A percentile compares a stretch with the other conserved stretches of the same genome.
phyloP scores from a whole-genome alignment of 1,284 basidiomycete species.

The Hypsizygus ulmarius region DNA sequence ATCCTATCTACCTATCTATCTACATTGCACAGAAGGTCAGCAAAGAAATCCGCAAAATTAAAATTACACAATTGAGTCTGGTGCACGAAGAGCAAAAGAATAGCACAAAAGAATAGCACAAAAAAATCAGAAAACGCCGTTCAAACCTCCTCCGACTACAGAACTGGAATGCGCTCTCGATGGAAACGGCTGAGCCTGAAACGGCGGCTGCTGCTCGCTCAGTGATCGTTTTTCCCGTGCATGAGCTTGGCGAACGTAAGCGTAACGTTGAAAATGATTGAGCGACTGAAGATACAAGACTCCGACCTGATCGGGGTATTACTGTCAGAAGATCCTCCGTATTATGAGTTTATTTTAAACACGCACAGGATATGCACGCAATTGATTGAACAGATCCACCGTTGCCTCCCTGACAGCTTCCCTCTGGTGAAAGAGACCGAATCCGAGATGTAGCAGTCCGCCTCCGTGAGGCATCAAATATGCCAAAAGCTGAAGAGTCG shows the following conservation, averaged over 20 bases:
- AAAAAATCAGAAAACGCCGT: conserved; percentile 25
- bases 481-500: conserved; percentile 67
- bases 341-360: conserved; percentile 4
- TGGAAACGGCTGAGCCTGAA: conserved; percentile 20
- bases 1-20: background rate
- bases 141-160: conserved; percentile 25
- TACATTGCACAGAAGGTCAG: background rate
- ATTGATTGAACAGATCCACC: conserved; percentile 79
- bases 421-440: conserved; percentile 87
- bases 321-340: background rate
- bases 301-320: conserved; percentile 62
- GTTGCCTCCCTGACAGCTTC: conserved; percentile 73
- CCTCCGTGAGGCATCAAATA: conserved; percentile 76
- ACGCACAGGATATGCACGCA: conserved; percentile 75
- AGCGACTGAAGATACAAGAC: conserved; percentile 79
- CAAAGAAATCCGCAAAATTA: background rate
- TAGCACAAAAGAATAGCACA: background rate
- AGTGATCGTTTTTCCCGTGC: conserved; percentile 47
- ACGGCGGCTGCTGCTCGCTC: conserved; percentile 40
- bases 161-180: conserved; percentile 32
- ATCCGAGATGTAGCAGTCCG: conserved; percentile 82
- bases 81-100: background rate
- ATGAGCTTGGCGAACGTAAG: conserved; percentile 74
- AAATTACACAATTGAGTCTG: too few species aligned
- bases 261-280: conserved; percentile 90